Base-by-base conservation (phyloP, 331 rosid species). In the Prunus yedoensis region DNA sequence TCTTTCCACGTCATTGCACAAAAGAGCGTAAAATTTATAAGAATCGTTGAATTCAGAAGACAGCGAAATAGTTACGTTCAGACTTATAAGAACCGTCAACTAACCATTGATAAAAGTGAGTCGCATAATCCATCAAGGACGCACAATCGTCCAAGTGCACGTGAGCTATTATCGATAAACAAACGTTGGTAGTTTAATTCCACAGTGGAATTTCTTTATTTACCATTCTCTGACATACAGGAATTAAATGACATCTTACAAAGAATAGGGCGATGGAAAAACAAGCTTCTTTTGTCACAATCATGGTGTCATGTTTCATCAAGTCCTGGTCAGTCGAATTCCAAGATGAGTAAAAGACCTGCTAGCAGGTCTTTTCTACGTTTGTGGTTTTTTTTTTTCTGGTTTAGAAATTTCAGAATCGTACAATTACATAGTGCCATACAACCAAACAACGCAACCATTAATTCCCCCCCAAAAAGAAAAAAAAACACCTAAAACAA, bases 401-500 rank as follows among this genome's bases (percentile, higher is more conserved):
- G 65, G 50, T 65, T 21, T 1, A 52, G 5, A 13, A 43, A 58
- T 47, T 62, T 38, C 61, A 23, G 56, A 76, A 66, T 66, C 53
- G 66, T 23, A 47, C 17, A 71, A 84, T 18, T 50, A 17, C 59
- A 50, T 6, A 30, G 9, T 38, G 43, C 57, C 47, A 35, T 3
- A 14, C 59, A 80, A 60, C 72, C 81, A 79, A 89, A 52, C 57
- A 17, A 77, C 91, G 77, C 53, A 72, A 64, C 66, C 84, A 16
- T 63, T 63, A 75, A 32, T 58, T 68, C 70, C 68, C 68, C 25
- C 25, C 25, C 32, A 28, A 28, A 25, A 28, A 15, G 51, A 65
- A 15, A 60, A 71, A 51, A 51, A 70, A 25, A 60, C 62, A 25
- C 25, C 74, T 63, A 62, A 71, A 80, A 71, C 77, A 56, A 91